Base-by-base conservation (phyloP, 2,329 filamentous ascomycete species). In the Thermothelomyces thermophilus region DNA sequence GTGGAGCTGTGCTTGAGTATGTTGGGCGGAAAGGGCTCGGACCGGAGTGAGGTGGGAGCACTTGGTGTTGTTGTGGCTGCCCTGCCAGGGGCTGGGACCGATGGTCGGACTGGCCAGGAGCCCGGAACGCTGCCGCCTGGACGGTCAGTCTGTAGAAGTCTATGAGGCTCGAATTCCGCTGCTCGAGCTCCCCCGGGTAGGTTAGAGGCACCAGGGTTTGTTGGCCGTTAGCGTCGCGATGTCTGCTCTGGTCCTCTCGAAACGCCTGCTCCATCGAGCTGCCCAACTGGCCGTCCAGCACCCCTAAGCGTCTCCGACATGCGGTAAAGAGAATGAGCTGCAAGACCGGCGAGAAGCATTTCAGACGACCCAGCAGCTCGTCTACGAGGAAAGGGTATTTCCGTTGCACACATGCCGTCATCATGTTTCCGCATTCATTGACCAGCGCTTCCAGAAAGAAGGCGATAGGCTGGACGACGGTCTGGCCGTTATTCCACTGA, bases 381-480 rank as follows among this genome's bases (percentile, higher is more conserved):
- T 67, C 64, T 36, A 67, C 56, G 10, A 68, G 47, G n/a, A 61
- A 57, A 1, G 65, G 66, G 43, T 64, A 67, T 9, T 43, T 34
- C 19, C 66, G 60, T 0, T 30, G 28, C 10, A 45, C 13, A 0
- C 53, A 41, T 0, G 14, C 19, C 2, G 33, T 16, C 22, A 64
- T 64, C 40, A 73, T 66, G 3, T 37, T 5, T 1, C 52, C 22
- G 73, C 74, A 79, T 14, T 64, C 57, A 17, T 60, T 54, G 2
- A 68, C 64, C 13, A 84, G 59, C 6, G 67, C 63, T 2, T 60
- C 50, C n/a, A 79, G 66, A 41, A 74, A 77, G 0, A 57, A 50
- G 17, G 71, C 63, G 14, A 82, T 73, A 13, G 69, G 52, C 7
- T 35, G 24, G 5, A 68, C 20, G 1, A 56, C 31, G 2, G 33